These are phyloP conservation scores for Hydnomerulius pinastri DNA, from an alignment of 768 basidiomycete species.

Conservation along the genomic window DNA sequence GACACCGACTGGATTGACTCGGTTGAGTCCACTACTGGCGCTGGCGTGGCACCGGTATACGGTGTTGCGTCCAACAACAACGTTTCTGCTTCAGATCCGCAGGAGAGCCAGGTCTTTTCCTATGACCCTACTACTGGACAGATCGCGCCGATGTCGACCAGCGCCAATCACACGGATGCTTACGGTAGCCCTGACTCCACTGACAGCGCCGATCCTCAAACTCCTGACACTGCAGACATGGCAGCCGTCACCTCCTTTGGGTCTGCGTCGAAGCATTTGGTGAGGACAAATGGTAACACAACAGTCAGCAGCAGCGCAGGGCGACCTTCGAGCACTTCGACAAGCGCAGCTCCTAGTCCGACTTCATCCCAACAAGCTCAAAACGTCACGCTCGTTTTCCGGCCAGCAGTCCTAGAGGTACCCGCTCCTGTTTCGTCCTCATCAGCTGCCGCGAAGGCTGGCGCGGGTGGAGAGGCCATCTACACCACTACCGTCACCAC, in stretches of 20 bases:
- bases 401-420: conserved; percentile 38
- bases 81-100: conserved; percentile 12
- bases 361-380: conserved; percentile 14
- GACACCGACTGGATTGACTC: conserved; percentile 4
- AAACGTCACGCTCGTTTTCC: conserved; percentile 58
- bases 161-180: conserved; percentile 27
- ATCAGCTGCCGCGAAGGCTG: background rate
- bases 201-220: background rate
- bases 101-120: conserved; percentile 60
- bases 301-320: conserved; percentile 9
- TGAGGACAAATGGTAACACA: conserved; percentile 7
- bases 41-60: conserved; percentile 5
- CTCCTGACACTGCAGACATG: background rate
- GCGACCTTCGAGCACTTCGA: conserved; percentile 18
- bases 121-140: conserved; percentile 50
- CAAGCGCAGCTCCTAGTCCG: conserved; percentile 13
- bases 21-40: background rate
- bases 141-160: conserved; percentile 55
- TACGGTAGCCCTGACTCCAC: conserved; percentile 10
- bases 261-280: conserved; percentile 1
- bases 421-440: conserved; percentile 10
- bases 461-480: background rate
- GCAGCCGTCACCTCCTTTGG: background rate
- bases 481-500: conserved; percentile 28
- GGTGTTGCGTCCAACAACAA: background rate